Percentiles rank a stretch among this genome's conserved stretches.
These are phyloP conservation scores for Heimioporus punctisporus DNA, from an alignment of 1,284 basidiomycete species.

Conservation along the genomic window DNA sequence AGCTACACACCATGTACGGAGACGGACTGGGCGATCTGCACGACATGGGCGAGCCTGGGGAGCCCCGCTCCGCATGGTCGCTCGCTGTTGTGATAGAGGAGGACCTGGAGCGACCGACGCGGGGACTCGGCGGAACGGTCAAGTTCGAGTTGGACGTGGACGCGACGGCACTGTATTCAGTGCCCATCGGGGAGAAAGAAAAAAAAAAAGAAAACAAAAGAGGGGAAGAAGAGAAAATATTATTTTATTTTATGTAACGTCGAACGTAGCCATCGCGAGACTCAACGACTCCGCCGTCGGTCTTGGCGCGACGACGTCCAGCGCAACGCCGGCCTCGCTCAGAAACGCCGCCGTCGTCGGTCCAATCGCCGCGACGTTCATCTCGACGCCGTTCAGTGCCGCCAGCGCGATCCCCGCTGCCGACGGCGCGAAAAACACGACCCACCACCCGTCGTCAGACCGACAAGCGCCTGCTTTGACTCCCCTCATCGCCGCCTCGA, in stretches of 20 bases:
- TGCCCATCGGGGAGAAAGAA: constrained; percentile 13
- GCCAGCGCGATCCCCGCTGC: constrained; percentile 61
- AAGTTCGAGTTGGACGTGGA: constrained; percentile 28
- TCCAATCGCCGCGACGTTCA: constrained; percentile 63
- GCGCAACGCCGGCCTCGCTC: constrained; percentile 45
- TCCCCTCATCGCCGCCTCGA: constrained; percentile 38
- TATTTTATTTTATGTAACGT: constrained; percentile 7
- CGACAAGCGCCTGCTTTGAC: too few relatives aligned
- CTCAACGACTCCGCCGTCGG: constrained; percentile 58
- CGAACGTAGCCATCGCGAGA: constrained; percentile 34
- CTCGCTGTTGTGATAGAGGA: constrained; percentile 18
- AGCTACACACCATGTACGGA: constrained; percentile 24
- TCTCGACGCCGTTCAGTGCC: constrained; percentile 32
- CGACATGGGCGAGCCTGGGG: constrained; percentile 10
- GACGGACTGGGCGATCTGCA: constrained; percentile 30
- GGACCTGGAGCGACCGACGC: constrained; percentile 13
- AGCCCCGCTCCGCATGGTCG: constrained; percentile 17
- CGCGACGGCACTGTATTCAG: constrained; percentile 29
- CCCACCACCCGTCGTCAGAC: too few relatives aligned
- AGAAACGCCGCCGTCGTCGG: constrained; percentile 63
- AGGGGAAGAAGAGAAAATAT: constrained; percentile 7
- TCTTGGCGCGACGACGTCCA: constrained; percentile 55
- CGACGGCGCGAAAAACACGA: constrained; percentile 79
- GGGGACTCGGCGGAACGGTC: constrained; percentile 16
- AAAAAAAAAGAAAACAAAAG: background rate